Conservation (phyloP, 345 rosid genomes). For the Boechera divaricarpa region DNA sequence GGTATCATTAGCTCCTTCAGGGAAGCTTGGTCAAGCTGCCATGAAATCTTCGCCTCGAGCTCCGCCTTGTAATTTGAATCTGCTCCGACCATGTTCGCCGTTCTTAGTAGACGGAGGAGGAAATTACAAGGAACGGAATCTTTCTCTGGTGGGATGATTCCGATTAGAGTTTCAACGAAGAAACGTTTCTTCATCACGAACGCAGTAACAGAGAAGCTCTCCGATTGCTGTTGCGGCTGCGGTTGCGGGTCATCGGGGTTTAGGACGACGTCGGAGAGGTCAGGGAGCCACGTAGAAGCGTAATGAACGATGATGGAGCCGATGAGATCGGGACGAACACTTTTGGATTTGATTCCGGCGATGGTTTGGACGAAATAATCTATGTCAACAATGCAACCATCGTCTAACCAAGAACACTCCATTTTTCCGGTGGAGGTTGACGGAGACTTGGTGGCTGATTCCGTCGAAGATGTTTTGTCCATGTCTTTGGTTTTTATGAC, state of each 20-base stretch:
- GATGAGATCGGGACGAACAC: slow-evolving; percentile 75
- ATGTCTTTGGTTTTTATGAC: slow-evolving; percentile 32
- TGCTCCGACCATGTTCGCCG: slow-evolving; percentile 75
- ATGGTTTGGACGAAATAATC: slow-evolving; percentile 82
- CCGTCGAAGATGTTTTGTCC: slow-evolving; percentile 54
- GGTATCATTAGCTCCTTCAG: slow-evolving; percentile 91
- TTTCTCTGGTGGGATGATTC: slow-evolving; percentile 83
- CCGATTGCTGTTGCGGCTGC: slow-evolving; percentile 51
- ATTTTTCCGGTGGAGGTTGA: slow-evolving; percentile 41
- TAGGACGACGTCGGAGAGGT: slow-evolving; percentile 51
- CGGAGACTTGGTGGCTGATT: slow-evolving; percentile 49
- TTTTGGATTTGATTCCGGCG: slow-evolving; percentile 73
- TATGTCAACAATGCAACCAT: slow-evolving; percentile 76
- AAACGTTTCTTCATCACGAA: slow-evolving; percentile 76
- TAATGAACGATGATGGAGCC: slow-evolving; percentile 87
- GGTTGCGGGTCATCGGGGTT: slow-evolving; percentile 33
- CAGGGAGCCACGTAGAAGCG: slow-evolving; percentile 90
- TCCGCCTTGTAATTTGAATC: slow-evolving; percentile 60
- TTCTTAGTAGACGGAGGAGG: slow-evolving; percentile 81
- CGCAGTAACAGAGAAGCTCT: slow-evolving; percentile 61
- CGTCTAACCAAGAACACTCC: slow-evolving; percentile 60
- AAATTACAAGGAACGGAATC: slow-evolving; percentile 82
- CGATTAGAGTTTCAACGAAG: slow-evolving; percentile 74
- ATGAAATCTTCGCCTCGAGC: slow-evolving; percentile 74
- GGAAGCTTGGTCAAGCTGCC: slow-evolving; percentile 90